Percentiles rank a stretch among this genome's conserved stretches.
Evolutionary conservation across 1,139 yeast genomes (phyloP).

Genomic region (Meyerozyma guilliermondii): DNA sequence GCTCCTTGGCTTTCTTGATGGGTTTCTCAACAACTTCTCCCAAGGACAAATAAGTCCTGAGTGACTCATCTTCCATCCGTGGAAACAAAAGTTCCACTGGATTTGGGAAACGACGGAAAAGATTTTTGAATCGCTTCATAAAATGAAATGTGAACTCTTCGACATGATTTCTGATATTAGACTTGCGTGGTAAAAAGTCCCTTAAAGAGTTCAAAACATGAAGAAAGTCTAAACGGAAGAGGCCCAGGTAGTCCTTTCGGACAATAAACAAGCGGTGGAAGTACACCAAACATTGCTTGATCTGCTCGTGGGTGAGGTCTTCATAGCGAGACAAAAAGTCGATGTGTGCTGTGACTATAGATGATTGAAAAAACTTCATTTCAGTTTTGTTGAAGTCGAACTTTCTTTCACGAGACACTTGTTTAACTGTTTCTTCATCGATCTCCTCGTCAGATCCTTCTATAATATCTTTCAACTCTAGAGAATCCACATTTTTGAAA

Average conservation of each 20-base stretch:
- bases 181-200: conserved; percentile 25
- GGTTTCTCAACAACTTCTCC: conserved; percentile 45
- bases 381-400: conserved; percentile 45
- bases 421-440: conserved; percentile 34
- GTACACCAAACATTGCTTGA: conserved; percentile 63
- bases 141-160: conserved; percentile 64
- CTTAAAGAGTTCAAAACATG: conserved; percentile 28
- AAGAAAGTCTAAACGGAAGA: conserved; percentile 76
- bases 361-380: conserved; percentile 35
- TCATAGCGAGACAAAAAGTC: conserved; percentile 48
- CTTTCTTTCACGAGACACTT: conserved; percentile 43
- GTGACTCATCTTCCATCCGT: conserved; percentile 44
- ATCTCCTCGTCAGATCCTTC: conserved; percentile 2
- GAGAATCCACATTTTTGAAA: conserved; percentile 16
- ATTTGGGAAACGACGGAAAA: conserved; percentile 49
- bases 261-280: conserved; percentile 67
- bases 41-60: conserved; percentile 34
- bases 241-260: conserved; percentile 53
- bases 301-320: conserved; percentile 57
- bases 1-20: conserved; percentile 11
- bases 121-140: conserved; percentile 55
- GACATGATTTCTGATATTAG: conserved; percentile 50
- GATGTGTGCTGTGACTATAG: conserved; percentile 48
- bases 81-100: conserved; percentile 70
- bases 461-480: conserved; percentile 11